Evolutionary conservation across 176 grass and related monocot genomes (phyloP).

Genomic region (Pontederia crassipes): DNA sequence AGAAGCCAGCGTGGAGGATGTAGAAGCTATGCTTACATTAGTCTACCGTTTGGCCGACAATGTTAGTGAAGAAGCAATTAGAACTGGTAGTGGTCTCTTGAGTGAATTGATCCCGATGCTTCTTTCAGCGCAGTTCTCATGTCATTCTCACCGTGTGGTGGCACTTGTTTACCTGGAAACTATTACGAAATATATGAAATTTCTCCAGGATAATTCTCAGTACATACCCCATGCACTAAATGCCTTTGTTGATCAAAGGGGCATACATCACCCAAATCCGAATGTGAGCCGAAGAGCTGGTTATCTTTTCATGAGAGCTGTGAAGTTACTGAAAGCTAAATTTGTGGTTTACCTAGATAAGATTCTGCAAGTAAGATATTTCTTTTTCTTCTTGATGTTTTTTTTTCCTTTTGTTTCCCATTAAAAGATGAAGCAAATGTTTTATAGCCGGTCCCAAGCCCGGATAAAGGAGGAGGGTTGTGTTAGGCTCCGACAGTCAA

Average conservation of each 20-base stretch:
- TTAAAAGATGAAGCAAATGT: too few relatives aligned
- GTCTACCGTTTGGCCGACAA: slow-evolving; percentile 68
- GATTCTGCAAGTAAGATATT: slow-evolving; percentile 64
- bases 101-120: slow-evolving; percentile 75
- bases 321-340: slow-evolving; percentile 72
- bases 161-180: slow-evolving; percentile 81
- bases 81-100: slow-evolving; percentile 44
- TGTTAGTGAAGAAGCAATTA: slow-evolving; percentile 63
- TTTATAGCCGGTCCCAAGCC: too few relatives aligned
- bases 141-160: slow-evolving; percentile 80
- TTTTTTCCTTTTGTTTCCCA: not conserved
- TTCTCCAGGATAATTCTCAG: slow-evolving; percentile 67
- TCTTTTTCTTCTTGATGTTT: slow-evolving; percentile 19
- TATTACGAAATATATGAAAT: slow-evolving; percentile 77
- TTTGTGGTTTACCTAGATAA: slow-evolving; percentile 77
- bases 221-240: slow-evolving; percentile 63
- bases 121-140: slow-evolving; percentile 59
- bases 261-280: slow-evolving; percentile 71
- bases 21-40: slow-evolving; percentile 70
- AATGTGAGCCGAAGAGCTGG: slow-evolving; percentile 68
- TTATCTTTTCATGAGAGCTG: slow-evolving; percentile 94
- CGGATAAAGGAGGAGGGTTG: too few relatives aligned
- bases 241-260: slow-evolving; percentile 81
- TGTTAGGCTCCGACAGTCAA: too few relatives aligned
- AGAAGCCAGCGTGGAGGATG: slow-evolving; percentile 67